phyloP scores from a whole-genome alignment of 495 filamentous ascomycete genomes.

The Aspergillus carlsbadensis region DNA sequence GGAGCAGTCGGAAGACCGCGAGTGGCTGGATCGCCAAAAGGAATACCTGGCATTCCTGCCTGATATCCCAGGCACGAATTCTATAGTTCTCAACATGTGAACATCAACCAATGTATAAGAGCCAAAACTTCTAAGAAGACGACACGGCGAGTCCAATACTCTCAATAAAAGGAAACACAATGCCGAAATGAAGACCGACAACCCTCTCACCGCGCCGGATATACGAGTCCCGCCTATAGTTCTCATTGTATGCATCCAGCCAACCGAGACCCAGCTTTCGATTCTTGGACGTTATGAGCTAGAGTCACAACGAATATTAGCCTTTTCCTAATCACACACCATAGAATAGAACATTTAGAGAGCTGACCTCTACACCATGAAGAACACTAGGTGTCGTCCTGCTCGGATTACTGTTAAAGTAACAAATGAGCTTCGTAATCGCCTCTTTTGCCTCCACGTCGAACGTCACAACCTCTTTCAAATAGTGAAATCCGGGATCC shows the following conservation, averaged over 20 bases:
- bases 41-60: background rate
- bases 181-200: background rate
- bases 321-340: no score
- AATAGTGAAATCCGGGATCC: background rate
- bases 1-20: background rate
- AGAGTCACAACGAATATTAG: no score
- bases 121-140: no score
- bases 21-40: background rate
- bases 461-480: background rate
- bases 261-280: background rate
- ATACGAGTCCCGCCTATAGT: background rate
- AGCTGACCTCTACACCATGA: background rate
- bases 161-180: background rate
- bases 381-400: background rate
- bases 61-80: constrained; percentile 13
- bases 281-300: background rate
- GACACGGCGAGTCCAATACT: no score
- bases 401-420: background rate
- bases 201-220: background rate
- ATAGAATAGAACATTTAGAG: no score
- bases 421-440: background rate
- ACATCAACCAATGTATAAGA: no score
- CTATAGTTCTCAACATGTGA: background rate
- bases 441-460: background rate
- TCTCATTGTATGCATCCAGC: background rate